Conservation (phyloP, 2,329 filamentous ascomycete species). For the Nemania sp. region DNA sequence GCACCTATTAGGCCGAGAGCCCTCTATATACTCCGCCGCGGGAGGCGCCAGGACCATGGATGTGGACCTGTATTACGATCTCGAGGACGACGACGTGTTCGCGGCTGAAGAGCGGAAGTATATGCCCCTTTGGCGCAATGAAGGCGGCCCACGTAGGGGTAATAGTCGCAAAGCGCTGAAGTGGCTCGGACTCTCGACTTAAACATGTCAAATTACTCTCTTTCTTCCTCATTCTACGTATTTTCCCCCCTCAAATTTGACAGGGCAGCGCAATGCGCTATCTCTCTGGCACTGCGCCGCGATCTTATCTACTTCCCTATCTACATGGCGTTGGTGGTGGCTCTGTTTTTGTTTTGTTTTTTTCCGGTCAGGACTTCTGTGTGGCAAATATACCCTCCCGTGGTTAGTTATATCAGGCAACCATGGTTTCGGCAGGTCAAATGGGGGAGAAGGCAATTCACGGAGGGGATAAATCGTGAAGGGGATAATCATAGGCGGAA, state of each 20-base stretch:
- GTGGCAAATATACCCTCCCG: neutral
- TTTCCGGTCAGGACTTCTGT: neutral
- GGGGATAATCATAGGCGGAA: neutral
- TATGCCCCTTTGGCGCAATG: conserved; percentile 60
- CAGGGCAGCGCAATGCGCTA: neutral
- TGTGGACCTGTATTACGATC: conserved; percentile 42
- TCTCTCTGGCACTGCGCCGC: neutral
- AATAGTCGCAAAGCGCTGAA: conserved; percentile 66
- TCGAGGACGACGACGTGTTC: conserved; percentile 55
- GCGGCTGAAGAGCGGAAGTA: conserved; percentile 64
- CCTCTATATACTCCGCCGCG: conserved; percentile 6
- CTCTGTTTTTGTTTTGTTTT: neutral
- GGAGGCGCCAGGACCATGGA: conserved; percentile 19
- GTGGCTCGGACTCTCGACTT: conserved; percentile 60
- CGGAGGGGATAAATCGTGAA: neutral
- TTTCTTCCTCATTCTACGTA: neutral
- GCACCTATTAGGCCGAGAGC: conserved; percentile 42
- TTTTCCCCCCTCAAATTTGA: neutral
- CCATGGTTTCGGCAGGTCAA: neutral
- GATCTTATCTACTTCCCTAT: neutral
- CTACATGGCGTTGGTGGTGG: neutral
- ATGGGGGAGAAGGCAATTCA: neutral
- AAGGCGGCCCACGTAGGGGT: conserved; percentile 52
- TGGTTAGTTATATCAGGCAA: conserved; percentile 7
- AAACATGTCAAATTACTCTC: neutral